phyloP scores from a whole-genome alignment of 106 monocot genomes.

The Dioscorea zingiberensis region DNA sequence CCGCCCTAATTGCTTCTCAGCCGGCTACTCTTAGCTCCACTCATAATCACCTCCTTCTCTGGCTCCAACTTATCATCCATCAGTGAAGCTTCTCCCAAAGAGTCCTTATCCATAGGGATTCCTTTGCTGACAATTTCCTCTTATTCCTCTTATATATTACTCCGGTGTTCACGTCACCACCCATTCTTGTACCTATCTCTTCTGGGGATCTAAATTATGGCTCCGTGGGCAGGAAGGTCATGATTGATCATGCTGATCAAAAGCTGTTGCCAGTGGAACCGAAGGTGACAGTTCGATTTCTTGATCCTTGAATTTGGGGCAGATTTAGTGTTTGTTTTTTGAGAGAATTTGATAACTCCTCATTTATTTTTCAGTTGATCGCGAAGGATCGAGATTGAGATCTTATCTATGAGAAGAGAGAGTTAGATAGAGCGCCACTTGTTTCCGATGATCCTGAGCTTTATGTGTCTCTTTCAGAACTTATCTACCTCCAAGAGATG shows the following conservation, averaged over 20 bases:
- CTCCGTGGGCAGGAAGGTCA: neutral
- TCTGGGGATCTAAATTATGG: neutral
- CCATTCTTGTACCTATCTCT: neutral
- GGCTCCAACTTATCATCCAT: neutral
- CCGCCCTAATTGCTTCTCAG: too few species aligned
- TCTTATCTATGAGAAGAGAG: neutral
- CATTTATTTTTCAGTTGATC: neutral
- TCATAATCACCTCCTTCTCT: too few species aligned
- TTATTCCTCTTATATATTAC: neutral
- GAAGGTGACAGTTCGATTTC: neutral
- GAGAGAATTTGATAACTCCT: neutral
- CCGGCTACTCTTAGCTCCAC: neutral
- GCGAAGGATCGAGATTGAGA: neutral
- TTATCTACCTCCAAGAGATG: conserved; percentile 1
- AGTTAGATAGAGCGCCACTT: neutral
- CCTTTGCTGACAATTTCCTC: neutral
- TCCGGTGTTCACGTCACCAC: neutral
- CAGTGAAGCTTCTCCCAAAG: neutral
- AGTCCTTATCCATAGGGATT: neutral
- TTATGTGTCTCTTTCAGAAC: neutral
- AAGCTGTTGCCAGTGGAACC: neutral
- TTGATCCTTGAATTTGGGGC: neutral
- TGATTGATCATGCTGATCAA: neutral
- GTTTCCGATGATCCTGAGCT: conserved; percentile 6
- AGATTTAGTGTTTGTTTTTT: neutral